Conservation (phyloP, 441 rosid species). For the Gossypium laxum region DNA sequence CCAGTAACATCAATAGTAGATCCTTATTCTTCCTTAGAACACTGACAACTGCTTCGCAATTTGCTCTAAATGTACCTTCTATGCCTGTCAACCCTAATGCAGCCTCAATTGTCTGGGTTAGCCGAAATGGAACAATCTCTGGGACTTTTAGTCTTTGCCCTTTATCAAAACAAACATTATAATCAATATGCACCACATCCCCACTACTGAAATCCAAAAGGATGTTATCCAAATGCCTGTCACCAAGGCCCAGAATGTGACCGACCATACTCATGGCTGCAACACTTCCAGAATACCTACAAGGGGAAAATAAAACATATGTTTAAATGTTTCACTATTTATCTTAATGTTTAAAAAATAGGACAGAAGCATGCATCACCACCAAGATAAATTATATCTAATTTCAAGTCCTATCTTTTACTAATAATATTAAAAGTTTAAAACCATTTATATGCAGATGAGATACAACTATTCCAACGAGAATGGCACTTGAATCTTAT, state of each 20-base stretch:
- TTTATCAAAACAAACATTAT: slow-evolving; percentile 95
- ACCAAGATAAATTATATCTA: slow-evolving; percentile 2
- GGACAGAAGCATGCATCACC: slow-evolving; percentile 2
- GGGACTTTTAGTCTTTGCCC: slow-evolving; percentile 90
- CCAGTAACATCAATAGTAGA: slow-evolving; percentile 73
- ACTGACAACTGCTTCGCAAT: slow-evolving; percentile 81
- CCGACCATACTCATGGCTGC: slow-evolving; percentile 99
- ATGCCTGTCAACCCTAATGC: slow-evolving; percentile 88
- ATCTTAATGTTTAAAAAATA: background rate
- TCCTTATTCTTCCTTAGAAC: slow-evolving; percentile 85
- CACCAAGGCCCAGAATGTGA: slow-evolving; percentile 90
- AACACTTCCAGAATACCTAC: slow-evolving; percentile 87
- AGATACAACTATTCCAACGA: background rate
- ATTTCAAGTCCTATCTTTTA: background rate
- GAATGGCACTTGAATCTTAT: background rate
- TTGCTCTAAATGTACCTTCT: slow-evolving; percentile 81
- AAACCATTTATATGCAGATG: background rate
- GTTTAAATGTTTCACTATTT: background rate
- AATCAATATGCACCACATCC: slow-evolving; percentile 94
- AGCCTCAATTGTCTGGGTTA: slow-evolving; percentile 84
- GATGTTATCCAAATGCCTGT: slow-evolving; percentile 95
- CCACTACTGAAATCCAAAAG: slow-evolving; percentile 90
- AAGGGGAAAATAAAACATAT: slow-evolving; percentile 21
- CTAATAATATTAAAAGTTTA: background rate
- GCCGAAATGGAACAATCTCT: slow-evolving; percentile 95